phyloP scores from a whole-genome alignment of 1,284 basidiomycete species.

The Agroathelia rolfsii region DNA sequence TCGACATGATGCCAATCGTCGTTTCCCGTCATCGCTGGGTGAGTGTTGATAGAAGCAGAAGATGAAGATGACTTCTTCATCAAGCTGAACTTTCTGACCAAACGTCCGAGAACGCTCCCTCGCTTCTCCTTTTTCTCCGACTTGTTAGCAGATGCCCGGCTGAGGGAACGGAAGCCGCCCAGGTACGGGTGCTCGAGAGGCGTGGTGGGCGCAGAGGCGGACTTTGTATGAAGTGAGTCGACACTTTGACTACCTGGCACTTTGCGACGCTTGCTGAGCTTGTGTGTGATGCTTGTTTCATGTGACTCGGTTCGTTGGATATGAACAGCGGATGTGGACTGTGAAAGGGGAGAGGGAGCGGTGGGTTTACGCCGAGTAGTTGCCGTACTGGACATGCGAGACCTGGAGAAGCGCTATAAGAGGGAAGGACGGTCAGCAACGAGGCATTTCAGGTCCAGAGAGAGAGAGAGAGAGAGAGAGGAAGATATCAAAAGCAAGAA shows the following conservation, averaged over 20 bases:
- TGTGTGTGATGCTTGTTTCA: slow-evolving; percentile 37
- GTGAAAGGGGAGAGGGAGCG: slow-evolving; percentile 67
- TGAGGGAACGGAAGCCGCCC: background rate
- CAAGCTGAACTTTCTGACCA: slow-evolving; percentile 63
- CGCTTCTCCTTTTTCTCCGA: slow-evolving; percentile 50
- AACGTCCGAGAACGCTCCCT: slow-evolving; percentile 53
- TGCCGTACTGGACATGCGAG: slow-evolving; percentile 46
- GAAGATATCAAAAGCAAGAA: slow-evolving; percentile 2
- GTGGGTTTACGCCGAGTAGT: slow-evolving; percentile 45
- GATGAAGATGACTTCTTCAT: slow-evolving; percentile 35
- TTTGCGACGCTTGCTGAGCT: slow-evolving; percentile 59
- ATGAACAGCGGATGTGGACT: slow-evolving; percentile 70
- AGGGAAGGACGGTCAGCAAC: slow-evolving; percentile 17
- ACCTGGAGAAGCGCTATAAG: slow-evolving; percentile 23
- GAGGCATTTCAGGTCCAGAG: slow-evolving; percentile 11
- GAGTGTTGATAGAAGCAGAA: slow-evolving; percentile 11
- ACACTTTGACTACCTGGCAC: slow-evolving; percentile 25
- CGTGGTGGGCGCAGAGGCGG: slow-evolving; percentile 15
- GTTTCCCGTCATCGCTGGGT: slow-evolving; percentile 12
- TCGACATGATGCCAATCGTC: slow-evolving; percentile 15
- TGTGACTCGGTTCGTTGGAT: slow-evolving; percentile 35
- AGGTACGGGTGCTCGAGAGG: slow-evolving; percentile 12
- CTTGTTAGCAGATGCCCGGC: slow-evolving; percentile 9
- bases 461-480: slow-evolving; percentile 1
- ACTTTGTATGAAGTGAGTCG: slow-evolving; percentile 9